Evolutionary conservation across 805 yeast species (phyloP), one percentile per base, ranked within the genome.

Genomic region (Saccharomycopsis capsularis): DNA sequence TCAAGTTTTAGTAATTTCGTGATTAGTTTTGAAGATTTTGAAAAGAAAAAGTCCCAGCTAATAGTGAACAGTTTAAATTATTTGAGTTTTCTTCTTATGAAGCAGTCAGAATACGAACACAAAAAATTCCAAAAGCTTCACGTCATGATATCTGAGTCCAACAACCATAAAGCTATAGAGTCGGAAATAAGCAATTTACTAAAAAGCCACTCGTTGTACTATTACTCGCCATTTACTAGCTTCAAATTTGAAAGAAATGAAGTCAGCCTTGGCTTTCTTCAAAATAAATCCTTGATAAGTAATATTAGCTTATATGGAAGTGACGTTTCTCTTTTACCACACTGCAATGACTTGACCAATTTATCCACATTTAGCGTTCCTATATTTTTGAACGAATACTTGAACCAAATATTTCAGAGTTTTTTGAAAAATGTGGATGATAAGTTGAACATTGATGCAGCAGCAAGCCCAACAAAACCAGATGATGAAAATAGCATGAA

Each of bases 41-140:
- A 51, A 22, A 48, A 43, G 34, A 47, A 40, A 23, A 44, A 42
- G 23, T 23, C 44, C 5, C 37, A 42, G 24, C 25, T 47, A 5
- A 40, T 47, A 6, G 22, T 53, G 3, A 51, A 51, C 29, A 47
- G 50, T 7, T 48, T 53, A 37, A 53, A 53, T 30, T 53, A 53
- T 45, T 46, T 53, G 39, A 44, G 47, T 13, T 53, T 51, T 43
- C 38, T 53, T 13, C 30, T 53, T 38, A 53, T 53, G 56, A 53
- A 50, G 18, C 54, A 53, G 21, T 47, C 56, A 11, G 54, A 53
- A 41, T 53, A 47, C 37, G 56, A 53, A 40, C 25, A n/a, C n/a
- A 51, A 53, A 38, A 53, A 51, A 29, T 51, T 46, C 34, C 32
- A 39, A 2, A 48, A 29, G 36, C 41, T 53, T 24, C 51, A 53